Evolutionary conservation across 345 rosid species (phyloP), one percentile per base, ranked within the genome.

Genomic region (Firmiana major): DNA sequence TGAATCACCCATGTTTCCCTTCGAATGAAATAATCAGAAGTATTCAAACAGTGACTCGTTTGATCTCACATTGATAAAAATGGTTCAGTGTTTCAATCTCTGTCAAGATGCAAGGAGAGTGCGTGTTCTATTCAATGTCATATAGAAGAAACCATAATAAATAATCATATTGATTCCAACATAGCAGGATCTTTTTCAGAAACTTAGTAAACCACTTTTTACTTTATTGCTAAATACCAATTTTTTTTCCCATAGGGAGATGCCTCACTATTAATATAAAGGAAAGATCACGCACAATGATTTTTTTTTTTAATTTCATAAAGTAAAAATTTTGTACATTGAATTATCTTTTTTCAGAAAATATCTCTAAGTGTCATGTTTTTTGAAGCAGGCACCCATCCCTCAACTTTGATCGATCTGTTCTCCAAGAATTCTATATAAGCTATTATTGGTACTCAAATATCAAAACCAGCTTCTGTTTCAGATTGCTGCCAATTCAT

Each of bases 401-500:
- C 99, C 85, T 93, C 99, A 54, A 86, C 84, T 81, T n/a, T n/a
- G n/a, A n/a, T n/a, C n/a, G n/a, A 96, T 87, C 77, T 94, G 88
- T 88, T 89, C 86, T 91, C 98, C 72, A 96, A 79, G 48, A 94
- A 79, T 84, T 86, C 89, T n/a, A 83, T 69, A 86, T 93, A 86
- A 71, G 85, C 83, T 71, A 80, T 90, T 21, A 97, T 97, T 63
- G 99, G 95, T 31, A 96, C 68, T 72, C 99, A 86, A 65, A 96
- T 80, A 81, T 96, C 97, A 71, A 96, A 92, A 69, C 99, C 99
- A 70, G 98, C 99, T 88, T 90, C 97, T 63, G 97, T 97, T 83
- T 93, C 98, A 34, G 98, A 96, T 48, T 98, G 99, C 81, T 93
- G 98, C 86, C 92, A 85, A 75, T 93, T 96, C 99, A 96, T 93